A percentile compares a stretch with the other conserved stretches of the same genome.
Evolutionary conservation across 1,139 yeast species (phyloP).

Genomic region (Geotrichum klebahnii): DNA sequence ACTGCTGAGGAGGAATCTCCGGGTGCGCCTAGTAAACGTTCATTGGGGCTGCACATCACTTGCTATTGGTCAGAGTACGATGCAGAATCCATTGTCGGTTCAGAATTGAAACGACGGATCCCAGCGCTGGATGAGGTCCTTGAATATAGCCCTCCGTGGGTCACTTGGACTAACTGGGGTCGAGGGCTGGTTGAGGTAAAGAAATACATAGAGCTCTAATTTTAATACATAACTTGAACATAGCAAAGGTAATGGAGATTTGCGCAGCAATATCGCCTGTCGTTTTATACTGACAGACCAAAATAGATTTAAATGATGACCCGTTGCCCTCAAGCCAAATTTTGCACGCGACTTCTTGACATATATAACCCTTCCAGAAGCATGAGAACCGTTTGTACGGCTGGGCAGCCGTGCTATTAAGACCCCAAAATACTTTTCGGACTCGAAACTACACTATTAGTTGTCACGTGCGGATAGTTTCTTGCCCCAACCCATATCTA

Average conservation of each 20-base stretch:
- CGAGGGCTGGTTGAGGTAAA: constrained; percentile 62
- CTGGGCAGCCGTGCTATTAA: too few relatives aligned
- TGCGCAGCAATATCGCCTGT: background rate
- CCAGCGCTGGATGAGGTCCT: constrained; percentile 70
- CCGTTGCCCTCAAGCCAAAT: too few relatives aligned
- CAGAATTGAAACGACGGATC: constrained; percentile 43
- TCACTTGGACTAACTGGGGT: constrained; percentile 60
- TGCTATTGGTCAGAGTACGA: constrained; percentile 77
- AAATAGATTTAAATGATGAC: background rate
- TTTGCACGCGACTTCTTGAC: background rate
- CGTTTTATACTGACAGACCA: background rate
- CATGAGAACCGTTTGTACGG: too few relatives aligned
- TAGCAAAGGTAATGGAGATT: background rate
- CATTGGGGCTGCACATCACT: constrained; percentile 52
- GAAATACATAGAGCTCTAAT: constrained; percentile 45
- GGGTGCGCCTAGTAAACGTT: constrained; percentile 23
- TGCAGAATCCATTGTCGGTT: constrained; percentile 42
- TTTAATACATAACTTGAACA: background rate
- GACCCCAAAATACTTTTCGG: too few relatives aligned
- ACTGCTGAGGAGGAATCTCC: constrained; percentile 31
- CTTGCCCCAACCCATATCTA: too few relatives aligned
- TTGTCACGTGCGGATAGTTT: too few relatives aligned
- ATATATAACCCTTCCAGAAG: too few relatives aligned
- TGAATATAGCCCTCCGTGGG: constrained; percentile 59
- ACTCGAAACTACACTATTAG: too few relatives aligned